These are phyloP conservation scores for Russula sp. DNA, from an alignment of 768 basidiomycete species.

Conservation along the genomic window DNA sequence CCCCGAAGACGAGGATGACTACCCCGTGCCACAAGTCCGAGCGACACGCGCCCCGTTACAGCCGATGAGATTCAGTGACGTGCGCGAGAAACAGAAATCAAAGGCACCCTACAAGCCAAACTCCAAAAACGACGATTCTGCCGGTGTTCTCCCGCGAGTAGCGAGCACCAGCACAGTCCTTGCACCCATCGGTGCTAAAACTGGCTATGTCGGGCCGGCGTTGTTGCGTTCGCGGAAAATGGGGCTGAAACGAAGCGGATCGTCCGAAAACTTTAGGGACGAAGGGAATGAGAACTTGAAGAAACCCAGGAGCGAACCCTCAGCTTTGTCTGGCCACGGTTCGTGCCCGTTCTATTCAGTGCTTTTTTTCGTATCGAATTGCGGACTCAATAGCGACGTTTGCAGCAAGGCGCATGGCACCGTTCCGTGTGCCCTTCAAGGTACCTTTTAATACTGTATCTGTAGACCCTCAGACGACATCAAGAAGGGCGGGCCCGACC, in stretches of 20 bases:
- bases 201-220: slow-evolving; percentile 25
- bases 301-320: slow-evolving; percentile 13
- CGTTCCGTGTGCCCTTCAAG: slow-evolving; percentile 39
- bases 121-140: background rate
- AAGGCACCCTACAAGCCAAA: slow-evolving; percentile 1
- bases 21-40: slow-evolving; percentile 16
- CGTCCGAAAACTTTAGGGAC: slow-evolving; percentile 10
- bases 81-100: background rate
- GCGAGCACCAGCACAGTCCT: slow-evolving; percentile 26
- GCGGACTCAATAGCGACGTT: background rate
- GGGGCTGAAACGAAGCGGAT: slow-evolving; percentile 21
- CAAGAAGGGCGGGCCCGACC: background rate
- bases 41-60: background rate
- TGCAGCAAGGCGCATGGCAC: slow-evolving; percentile 7
- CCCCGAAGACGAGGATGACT: slow-evolving; percentile 36
- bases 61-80: background rate
- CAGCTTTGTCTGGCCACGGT: slow-evolving; percentile 1
- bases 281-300: slow-evolving; percentile 18
- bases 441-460: slow-evolving; percentile 29
- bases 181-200: slow-evolving; percentile 24
- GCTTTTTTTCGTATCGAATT: background rate
- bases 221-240: slow-evolving; percentile 24
- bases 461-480: background rate
- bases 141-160: slow-evolving; percentile 13
- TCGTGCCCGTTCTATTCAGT: background rate